A percentile compares a stretch with the other conserved stretches of the same genome.
Evolutionary conservation across 495 filamentous ascomycete genomes (phyloP).

Genomic region (Pyrenula aspistea): DNA sequence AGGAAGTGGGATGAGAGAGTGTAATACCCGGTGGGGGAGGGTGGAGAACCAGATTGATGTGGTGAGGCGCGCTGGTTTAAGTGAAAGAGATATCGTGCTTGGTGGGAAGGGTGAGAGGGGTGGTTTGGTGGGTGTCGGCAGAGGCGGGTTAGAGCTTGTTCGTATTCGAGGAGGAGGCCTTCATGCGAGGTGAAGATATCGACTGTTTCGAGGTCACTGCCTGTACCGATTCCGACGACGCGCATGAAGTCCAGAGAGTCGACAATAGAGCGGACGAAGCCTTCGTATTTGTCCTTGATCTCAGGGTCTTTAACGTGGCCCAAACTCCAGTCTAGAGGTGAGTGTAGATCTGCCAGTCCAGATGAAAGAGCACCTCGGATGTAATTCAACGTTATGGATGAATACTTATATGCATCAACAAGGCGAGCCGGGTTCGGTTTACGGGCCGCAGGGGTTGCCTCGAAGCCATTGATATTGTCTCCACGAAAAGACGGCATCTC

Average conservation of each 20-base stretch:
- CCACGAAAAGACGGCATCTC: constrained; percentile 84
- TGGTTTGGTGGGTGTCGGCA: constrained; percentile 47
- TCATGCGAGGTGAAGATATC: constrained; percentile 95
- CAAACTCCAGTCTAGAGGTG: constrained; percentile 86
- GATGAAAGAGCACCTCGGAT: constrained; percentile 71
- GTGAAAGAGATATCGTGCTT: constrained; percentile 5
- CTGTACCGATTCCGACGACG: constrained; percentile 83
- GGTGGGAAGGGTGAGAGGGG: constrained; percentile 3
- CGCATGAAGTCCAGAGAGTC: constrained; percentile 93
- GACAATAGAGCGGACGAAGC: constrained; percentile 72
- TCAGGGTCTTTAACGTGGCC: constrained; percentile 80
- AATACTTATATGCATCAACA: constrained; percentile 91
- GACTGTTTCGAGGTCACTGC: constrained; percentile 75
- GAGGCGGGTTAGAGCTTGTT: constrained; percentile 69
- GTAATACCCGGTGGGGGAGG: constrained; percentile 46
- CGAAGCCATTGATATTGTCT: constrained; percentile 90
- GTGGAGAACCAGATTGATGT: constrained; percentile 4
- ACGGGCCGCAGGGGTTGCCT: constrained; percentile 44
- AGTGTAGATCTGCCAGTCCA: constrained; percentile 86
- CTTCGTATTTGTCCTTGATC: constrained; percentile 73
- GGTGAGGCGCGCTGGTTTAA: constrained; percentile 6
- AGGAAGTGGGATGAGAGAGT: constrained; percentile 94
- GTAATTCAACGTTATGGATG: constrained; percentile 86
- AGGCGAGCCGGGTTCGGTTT: constrained; percentile 70
- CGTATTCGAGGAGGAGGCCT: constrained; percentile 88